Evolutionary conservation across 2,329 filamentous ascomycete genomes (phyloP).

Genomic region (Moelleriella libera): DNA sequence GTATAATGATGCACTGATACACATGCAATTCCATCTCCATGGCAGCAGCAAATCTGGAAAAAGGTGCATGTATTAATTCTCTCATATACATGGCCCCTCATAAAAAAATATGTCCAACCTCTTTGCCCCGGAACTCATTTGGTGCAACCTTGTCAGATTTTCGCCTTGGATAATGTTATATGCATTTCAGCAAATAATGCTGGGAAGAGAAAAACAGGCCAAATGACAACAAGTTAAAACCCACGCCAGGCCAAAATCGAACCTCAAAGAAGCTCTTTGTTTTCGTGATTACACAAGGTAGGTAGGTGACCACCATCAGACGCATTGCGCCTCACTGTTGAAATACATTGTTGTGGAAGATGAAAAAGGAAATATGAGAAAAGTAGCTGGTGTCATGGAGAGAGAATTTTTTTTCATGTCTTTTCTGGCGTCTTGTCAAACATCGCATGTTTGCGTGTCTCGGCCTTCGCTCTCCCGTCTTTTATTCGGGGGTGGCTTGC

Average conservation of each 20-base stretch:
- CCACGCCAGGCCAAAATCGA: too few species aligned
- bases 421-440: too few species aligned
- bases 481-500: background rate
- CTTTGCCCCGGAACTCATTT: background rate
- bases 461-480: background rate
- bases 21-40: too few species aligned
- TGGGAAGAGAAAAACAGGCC: background rate
- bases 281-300: constrained; percentile 38
- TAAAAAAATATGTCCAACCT: background rate
- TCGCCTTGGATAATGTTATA: too few species aligned
- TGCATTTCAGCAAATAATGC: too few species aligned
- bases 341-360: too few species aligned
- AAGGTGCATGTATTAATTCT: background rate
- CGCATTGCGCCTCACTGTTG: constrained; percentile 9
- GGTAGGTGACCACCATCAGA: constrained; percentile 25
- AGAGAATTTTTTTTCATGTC: too few species aligned
- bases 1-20: too few species aligned
- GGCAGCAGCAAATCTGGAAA: background rate
- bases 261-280: constrained; percentile 9
- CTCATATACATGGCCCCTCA: background rate
- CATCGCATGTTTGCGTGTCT: background rate
- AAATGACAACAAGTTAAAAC: too few species aligned
- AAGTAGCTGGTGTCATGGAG: too few species aligned
- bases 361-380: too few species aligned
- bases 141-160: too few species aligned